These are phyloP conservation scores for Cyphellophora attinorum DNA, from an alignment of 2,329 filamentous ascomycete genomes.

Conservation along the genomic window DNA sequence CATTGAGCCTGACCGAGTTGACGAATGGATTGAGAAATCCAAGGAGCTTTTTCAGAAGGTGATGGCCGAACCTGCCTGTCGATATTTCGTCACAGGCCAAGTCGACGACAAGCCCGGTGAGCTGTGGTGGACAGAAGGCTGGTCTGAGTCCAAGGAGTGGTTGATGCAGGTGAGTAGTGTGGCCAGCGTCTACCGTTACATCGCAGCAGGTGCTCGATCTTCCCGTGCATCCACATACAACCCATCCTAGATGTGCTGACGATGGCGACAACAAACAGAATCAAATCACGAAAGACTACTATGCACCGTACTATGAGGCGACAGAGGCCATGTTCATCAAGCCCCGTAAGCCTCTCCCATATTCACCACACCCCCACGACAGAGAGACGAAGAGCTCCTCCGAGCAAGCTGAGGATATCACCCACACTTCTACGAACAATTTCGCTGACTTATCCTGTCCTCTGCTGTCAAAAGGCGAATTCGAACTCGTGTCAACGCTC, in stretches of 20 bases:
- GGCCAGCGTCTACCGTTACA: too few species aligned
- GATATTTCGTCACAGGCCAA: constrained; percentile 36
- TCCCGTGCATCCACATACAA: neutral
- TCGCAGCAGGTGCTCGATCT: too few species aligned
- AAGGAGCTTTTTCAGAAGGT: constrained; percentile 32
- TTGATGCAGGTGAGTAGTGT: constrained; percentile 21
- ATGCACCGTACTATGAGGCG: constrained; percentile 29
- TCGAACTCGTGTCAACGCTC: too few species aligned
- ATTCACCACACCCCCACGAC: too few species aligned
- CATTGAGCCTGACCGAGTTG: constrained; percentile 18
- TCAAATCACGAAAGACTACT: constrained; percentile 30
- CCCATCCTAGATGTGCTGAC: neutral
- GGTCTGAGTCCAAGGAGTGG: constrained; percentile 26
- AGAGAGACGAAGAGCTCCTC: too few species aligned
- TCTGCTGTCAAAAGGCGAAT: too few species aligned
- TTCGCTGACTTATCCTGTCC: too few species aligned
- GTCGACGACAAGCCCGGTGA: constrained; percentile 27
- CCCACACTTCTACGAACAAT: too few species aligned
- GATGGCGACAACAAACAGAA: constrained; percentile 23
- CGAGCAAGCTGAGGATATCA: too few species aligned
- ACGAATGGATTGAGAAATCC: constrained; percentile 25
- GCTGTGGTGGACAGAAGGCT: constrained; percentile 33
- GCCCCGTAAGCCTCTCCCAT: constrained; percentile 26
- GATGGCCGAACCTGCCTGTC: constrained; percentile 32
- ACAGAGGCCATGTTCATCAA: constrained; percentile 33